Base-by-base conservation (phyloP, 1,284 basidiomycete genomes). In the Agaricales sp. region DNA sequence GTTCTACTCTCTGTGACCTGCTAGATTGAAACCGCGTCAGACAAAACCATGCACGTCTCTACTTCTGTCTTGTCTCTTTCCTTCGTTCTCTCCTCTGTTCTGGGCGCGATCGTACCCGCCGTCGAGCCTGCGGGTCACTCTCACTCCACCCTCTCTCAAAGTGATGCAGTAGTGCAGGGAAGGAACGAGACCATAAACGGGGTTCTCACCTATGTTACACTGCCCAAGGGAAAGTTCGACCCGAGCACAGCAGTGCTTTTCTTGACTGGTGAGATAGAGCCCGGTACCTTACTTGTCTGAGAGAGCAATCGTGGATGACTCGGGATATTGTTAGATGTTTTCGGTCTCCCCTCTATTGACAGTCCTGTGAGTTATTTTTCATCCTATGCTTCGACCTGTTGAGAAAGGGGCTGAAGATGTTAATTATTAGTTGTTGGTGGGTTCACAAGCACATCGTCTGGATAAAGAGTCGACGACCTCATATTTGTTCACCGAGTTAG, bases 231-330 rank as follows among this genome's bases (percentile, higher is more conserved):
- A 11, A 61, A 63, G 45, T 67, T 64, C 49, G 55, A 63, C 43
- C 69, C 67, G 54, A 64, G 68, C 55, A 69, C 71, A 56, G 70
- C 65, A 21, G 50, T 77, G 48, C 58, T 68, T 6, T 66, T 68
- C 44, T 18, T 45, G 11, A 45, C 24, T 22, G 44, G 44, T 45
- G 12, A 43, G 19, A 18, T 18, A 6, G 11, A 22, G n/a, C 11
- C n/a, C 23, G 19, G 6, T 21, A 21, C 13, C 39, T 41, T 4
- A 16, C 19, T 16, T 11, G 4, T 6, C 39, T 18, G 8, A 16
- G 16, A 8, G 16, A 20, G 13, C 13, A 41, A 41, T 11, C 18
- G 6, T 20, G 13, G 16, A 41, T 18, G 4, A 20, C n/a, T 8
- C 39, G 8, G 4, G 39, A n/a, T 57, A 54, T 54, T 74, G 24